Base-by-base conservation (phyloP, 2,329 filamentous ascomycete genomes). In the Aspergillus ustus region DNA sequence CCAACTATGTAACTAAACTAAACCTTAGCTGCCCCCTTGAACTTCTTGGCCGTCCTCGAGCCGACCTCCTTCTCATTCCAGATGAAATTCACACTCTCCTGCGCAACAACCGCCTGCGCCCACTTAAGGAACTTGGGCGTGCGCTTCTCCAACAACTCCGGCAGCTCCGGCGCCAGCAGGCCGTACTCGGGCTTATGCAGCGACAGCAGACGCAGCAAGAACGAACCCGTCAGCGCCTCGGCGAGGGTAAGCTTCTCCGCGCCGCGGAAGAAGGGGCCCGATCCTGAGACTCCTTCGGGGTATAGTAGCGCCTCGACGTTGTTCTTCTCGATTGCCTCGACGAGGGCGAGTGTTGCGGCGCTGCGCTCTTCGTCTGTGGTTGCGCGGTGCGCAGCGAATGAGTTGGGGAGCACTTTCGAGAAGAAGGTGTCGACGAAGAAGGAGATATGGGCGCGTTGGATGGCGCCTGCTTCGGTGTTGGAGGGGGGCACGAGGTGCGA, bases 401-500 rank as follows among this genome's bases (percentile, higher is more conserved):
- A 75, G 45, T 78, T 72, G 0, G 78, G 68, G 7, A 84, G 80
- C 55, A 88, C 81, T 73, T 92, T 92, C 70, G 77, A 82, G 67
- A 84, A 81, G 81, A 84, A 93, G 0, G 90, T 84, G 68, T 93
- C 90, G 49, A 86, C 85, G 71, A 95, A 93, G 76, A 91, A 91
- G 62, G 80, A 82, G 68, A 92, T 85, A 58, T 85, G 83, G 0
- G 91, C 91, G 37, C 91, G 84, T 52, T 78, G 73, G 25, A 93
- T 78, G 0, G 91, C 85, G 37, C 77, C 79, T 0, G 82, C 85
- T 13, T 81, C 81, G 53, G 78, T 77, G 1, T 84, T 81, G 0
- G 83, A 77, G 0, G 90, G 89, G 20, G 70, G 72, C 0, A 89
- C 71, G 3, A 94, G 82, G 66, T 88, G 85, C 2, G 87, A 88